Evolutionary conservation across 352 stramenopile species (phyloP), one percentile per base, ranked within the genome.

Genomic region (Pythium vanterpoolii): DNA sequence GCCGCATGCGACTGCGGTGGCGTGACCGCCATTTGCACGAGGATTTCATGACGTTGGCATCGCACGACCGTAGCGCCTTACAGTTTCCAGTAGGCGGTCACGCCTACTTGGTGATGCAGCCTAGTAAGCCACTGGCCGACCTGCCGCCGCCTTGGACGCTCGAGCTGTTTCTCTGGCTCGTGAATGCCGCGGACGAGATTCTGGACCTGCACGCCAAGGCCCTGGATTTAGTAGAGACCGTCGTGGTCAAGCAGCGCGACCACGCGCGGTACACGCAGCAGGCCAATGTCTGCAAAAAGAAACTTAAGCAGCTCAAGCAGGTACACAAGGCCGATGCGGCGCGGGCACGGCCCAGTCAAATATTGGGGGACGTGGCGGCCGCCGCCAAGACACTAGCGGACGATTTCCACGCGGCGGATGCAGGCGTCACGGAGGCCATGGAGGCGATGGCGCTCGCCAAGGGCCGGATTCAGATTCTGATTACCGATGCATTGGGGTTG

Each of bases 11-110:
- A 31, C 54, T 92, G 19, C 76, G 79, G 10, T 89, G 75, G 70
- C 71, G 83, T 49, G 80, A 92, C 64, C 76, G 83, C 0, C 80
- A 92, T 46, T 45, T 89, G 30, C 80, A 88, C 36, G 78, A 90
- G 50, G 75, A 87, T 33, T 82, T 89, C 21, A 56, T 83, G 63
- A 59, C 66, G 11, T 50, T 88, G 10, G 51, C 47, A n/a, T 66
- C 61, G 1, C 68, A 64, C 5, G 71, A 83, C 27, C 71, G 71
- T 16, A 87, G 68, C 13, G 73, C 86, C 64, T 43, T 88, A 1
- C 34, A 74, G 34, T 90, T 90, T 46, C 67, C 61, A 5, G 78
- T 69, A 0, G 76, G 73, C 19, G 79, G 79, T 6, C 55, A 64
- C 24, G 66, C 69, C 11, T 83, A 76, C 60, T 72, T 89, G 24